phyloP scores from a whole-genome alignment of 163 green algal species.

The Scenedesmus sp. region DNA sequence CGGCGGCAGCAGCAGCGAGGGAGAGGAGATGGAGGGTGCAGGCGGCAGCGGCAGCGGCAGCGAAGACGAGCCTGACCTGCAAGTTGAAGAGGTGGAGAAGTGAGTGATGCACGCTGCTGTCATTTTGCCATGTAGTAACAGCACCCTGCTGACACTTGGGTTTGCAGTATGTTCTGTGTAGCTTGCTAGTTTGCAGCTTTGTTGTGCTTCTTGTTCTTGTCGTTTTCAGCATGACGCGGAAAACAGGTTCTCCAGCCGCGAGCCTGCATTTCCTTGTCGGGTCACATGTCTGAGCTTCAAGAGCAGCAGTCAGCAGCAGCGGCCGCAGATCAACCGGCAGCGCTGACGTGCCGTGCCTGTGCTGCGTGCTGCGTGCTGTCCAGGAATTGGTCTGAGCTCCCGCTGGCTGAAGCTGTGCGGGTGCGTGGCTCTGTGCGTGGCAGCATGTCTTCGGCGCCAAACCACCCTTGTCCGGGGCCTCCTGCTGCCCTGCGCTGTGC shows the following conservation, averaged over 20 bases:
- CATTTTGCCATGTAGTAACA: neutral
- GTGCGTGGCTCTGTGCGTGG: neutral
- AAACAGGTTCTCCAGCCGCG: no score
- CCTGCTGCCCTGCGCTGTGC: no score
- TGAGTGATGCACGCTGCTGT: neutral
- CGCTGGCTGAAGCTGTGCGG: conserved; percentile 28
- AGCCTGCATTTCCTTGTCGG: no score
- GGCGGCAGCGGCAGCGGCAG: neutral
- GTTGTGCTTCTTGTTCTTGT: no score
- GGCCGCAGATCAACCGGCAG: neutral
- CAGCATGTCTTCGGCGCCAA: neutral
- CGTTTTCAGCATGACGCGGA: no score
- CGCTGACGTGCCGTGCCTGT: neutral
- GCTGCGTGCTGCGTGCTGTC: neutral
- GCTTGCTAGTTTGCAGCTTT: no score
- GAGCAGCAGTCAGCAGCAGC: neutral
- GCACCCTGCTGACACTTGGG: neutral
- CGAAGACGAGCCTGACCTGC: conserved; percentile 17
- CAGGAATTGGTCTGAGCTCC: conserved; percentile 44
- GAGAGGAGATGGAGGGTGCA: neutral
- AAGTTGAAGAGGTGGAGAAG: conserved; percentile 36
- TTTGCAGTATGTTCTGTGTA: neutral
- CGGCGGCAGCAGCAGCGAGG: neutral
- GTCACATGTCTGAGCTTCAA: neutral
- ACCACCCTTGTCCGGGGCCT: neutral